Evolutionary conservation across 306 rosid species (phyloP).

Genomic region (Luffa acutangula): DNA sequence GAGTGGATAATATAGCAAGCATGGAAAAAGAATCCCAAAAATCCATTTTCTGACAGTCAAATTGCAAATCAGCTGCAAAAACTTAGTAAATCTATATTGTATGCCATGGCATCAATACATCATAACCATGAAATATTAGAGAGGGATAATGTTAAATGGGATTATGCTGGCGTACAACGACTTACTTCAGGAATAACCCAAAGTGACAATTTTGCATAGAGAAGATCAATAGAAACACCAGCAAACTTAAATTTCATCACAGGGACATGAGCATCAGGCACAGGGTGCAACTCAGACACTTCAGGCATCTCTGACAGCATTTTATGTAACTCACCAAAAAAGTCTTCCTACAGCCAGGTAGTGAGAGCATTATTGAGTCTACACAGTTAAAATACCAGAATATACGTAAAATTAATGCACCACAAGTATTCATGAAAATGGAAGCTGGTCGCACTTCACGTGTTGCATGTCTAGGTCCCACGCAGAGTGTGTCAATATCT

Average conservation of each 20-base stretch:
- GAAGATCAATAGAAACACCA: conserved; percentile 86
- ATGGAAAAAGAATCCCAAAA: neutral
- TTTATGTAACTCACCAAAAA: conserved; percentile 73
- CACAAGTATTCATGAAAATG: neutral
- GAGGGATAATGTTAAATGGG: neutral
- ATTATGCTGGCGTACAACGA: neutral
- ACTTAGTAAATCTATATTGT: neutral
- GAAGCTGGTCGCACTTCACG: conserved; percentile 54
- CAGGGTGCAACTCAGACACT: conserved; percentile 88
- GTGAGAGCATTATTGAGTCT: conserved; percentile 15
- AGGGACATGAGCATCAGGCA: conserved; percentile 95
- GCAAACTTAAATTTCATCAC: conserved; percentile 66
- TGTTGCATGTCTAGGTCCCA: conserved; percentile 91
- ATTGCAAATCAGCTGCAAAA: neutral
- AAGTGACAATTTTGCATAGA: conserved; percentile 78
- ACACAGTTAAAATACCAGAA: neutral
- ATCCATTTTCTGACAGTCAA: neutral
- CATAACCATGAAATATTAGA: neutral
- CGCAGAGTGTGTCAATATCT: conserved; percentile 92
- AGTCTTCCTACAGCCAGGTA: conserved; percentile 60
- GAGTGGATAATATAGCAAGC: neutral
- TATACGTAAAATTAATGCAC: neutral
- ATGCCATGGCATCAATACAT: neutral
- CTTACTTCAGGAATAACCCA: conserved; percentile 96
- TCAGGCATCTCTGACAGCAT: conserved; percentile 84